Evolutionary conservation across 164 flowering plant genomes (phyloP).

Genomic region (Nymphaea colorata): DNA sequence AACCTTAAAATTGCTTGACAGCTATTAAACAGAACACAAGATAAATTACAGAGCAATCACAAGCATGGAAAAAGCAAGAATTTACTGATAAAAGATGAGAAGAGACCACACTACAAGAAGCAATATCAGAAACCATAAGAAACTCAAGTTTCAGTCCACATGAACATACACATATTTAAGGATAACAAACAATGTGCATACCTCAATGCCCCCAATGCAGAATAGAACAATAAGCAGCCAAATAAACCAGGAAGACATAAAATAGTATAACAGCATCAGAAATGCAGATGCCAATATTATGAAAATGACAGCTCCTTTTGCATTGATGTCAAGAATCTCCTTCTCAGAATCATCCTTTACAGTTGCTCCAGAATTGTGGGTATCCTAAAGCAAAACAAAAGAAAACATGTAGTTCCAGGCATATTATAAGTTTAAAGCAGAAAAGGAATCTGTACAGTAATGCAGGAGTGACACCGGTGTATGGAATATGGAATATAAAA

Average conservation of each 20-base stretch:
- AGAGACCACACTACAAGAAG: too few relatives aligned
- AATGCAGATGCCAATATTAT: conserved; percentile 21
- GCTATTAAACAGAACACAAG: too few relatives aligned
- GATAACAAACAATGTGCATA: neutral
- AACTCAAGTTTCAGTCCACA: too few relatives aligned
- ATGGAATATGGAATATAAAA: neutral
- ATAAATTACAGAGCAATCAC: too few relatives aligned
- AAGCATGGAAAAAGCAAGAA: too few relatives aligned
- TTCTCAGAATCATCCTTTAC: conserved; percentile 43
- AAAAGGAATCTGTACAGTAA: neutral
- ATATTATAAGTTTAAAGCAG: too few relatives aligned
- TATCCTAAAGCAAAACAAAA: conserved; percentile 11
- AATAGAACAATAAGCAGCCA: conserved; percentile 86
- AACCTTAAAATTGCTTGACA: too few relatives aligned
- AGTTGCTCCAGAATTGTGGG: conserved; percentile 19
- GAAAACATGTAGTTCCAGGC: neutral
- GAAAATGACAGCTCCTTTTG: conserved; percentile 49
- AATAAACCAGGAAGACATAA: conserved; percentile 88
- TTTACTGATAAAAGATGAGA: too few relatives aligned
- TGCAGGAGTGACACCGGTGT: neutral
- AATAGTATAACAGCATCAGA: conserved; percentile 21
- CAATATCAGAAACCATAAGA: too few relatives aligned
- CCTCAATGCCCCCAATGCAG: conserved; percentile 74
- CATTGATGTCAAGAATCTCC: conserved; percentile 54
- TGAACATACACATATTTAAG: neutral